Evolutionary conservation across 331 rosid genomes (phyloP).

Genomic region (Arachis monticola): DNA sequence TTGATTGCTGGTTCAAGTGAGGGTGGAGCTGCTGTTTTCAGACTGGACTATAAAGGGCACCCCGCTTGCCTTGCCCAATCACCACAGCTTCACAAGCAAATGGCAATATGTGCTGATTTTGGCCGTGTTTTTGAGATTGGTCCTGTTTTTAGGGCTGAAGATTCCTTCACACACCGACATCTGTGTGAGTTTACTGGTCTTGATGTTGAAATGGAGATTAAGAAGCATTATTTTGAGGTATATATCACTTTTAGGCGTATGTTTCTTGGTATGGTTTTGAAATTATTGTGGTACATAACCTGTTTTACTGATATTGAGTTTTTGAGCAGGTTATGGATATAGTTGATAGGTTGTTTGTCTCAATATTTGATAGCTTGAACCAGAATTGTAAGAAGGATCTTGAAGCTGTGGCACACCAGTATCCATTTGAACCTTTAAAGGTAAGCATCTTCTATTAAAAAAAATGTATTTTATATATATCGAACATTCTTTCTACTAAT

Average conservation of each 20-base stretch:
- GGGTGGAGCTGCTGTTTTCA: neutral
- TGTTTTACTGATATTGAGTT: conserved; percentile 31
- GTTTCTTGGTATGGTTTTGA: no score
- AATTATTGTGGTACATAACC: neutral
- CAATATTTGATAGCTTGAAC: conserved; percentile 78
- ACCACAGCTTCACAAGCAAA: no score
- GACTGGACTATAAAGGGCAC: no score
- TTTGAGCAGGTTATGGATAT: conserved; percentile 81
- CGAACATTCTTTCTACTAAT: no score
- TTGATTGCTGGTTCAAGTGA: conserved; percentile 92
- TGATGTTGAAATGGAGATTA: conserved; percentile 94
- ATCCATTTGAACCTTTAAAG: conserved; percentile 94
- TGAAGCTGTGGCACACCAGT: conserved; percentile 77
- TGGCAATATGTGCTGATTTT: no score
- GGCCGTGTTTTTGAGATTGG: conserved; percentile 79
- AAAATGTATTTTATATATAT: no score
- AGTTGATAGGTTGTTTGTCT: conserved; percentile 71
- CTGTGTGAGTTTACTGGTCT: conserved; percentile 87
- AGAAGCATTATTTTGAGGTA: conserved; percentile 83
- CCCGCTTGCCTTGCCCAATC: no score
- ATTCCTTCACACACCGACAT: conserved; percentile 89
- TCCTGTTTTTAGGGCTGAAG: conserved; percentile 88
- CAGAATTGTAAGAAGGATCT: conserved; percentile 66
- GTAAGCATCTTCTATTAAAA: conserved; percentile 41
- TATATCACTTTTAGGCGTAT: no score